Conservation (phyloP, 257 asterid species). For the Anisodus acutangulus region DNA sequence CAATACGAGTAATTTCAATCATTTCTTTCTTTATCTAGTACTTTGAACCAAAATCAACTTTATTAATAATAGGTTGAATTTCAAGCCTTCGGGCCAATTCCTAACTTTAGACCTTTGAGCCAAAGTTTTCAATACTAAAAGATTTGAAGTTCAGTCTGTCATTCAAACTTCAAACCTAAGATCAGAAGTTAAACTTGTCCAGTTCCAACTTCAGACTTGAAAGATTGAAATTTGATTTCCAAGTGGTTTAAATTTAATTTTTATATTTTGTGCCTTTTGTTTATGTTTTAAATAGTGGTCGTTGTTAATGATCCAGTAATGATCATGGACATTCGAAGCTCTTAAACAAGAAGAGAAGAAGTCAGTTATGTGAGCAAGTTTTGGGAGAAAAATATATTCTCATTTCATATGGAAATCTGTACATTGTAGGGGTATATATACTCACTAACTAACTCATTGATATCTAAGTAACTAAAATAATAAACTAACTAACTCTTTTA, state of each 20-base stretch:
- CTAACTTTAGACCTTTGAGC: neutral
- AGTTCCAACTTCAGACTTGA: neutral
- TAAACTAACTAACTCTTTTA: no score
- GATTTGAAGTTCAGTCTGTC: neutral
- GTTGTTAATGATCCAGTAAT: no score
- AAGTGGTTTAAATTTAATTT: neutral
- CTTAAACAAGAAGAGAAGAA: no score
- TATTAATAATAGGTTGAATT: neutral
- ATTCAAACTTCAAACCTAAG: neutral
- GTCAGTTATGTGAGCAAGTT: no score
- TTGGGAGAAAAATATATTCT: no score
- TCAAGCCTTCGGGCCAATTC: neutral
- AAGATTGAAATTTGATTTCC: neutral
- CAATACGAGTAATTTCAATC: no score
- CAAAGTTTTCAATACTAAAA: neutral
- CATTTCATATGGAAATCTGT: no score
- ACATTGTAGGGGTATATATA: no score
- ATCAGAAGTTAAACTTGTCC: neutral
- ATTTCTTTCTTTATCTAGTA: no score
- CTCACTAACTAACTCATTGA: no score
- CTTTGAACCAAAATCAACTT: neutral
- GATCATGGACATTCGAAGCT: no score
- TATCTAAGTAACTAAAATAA: no score
- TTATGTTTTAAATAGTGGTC: neutral
- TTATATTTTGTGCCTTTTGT: neutral